phyloP scores from a whole-genome alignment of 148 eudicot species.

The Pharnaceum exiguum region DNA sequence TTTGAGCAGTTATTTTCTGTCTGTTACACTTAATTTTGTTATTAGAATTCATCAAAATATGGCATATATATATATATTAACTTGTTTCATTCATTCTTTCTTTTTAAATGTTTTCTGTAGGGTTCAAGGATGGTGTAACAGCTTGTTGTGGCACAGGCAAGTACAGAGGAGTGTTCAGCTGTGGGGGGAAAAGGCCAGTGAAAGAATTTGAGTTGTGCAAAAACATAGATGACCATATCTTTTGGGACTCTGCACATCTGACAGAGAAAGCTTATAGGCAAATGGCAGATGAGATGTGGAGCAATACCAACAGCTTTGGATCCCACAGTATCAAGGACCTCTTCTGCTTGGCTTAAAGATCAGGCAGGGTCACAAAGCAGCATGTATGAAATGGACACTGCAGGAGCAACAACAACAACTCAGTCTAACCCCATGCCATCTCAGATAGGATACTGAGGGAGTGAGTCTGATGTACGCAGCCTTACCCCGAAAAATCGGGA shows the following conservation, averaged over 20 bases:
- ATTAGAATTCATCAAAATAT: too few relatives aligned
- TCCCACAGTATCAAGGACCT: constrained; percentile 16
- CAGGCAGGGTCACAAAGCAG: not conserved
- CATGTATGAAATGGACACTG: too few relatives aligned
- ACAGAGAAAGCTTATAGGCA: constrained; percentile 24
- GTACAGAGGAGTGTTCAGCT: constrained; percentile 34
- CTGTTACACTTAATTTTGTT: too few relatives aligned
- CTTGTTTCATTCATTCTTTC: too few relatives aligned
- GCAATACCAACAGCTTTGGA: constrained; percentile 3
- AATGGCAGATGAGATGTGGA: constrained; percentile 28
- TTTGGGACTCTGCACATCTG: constrained; percentile 29
- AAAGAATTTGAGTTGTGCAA: constrained; percentile 27
- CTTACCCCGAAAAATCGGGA: too few relatives aligned
- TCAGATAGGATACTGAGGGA: too few relatives aligned
- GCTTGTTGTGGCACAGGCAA: constrained; percentile 54
- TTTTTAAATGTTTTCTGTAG: too few relatives aligned
- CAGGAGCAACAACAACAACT: too few relatives aligned
- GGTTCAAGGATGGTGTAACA: constrained; percentile 32
- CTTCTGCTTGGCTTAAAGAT: constrained; percentile 6
- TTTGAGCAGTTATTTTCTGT: too few relatives aligned
- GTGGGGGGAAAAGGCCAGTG: constrained; percentile 34
- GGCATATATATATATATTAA: too few relatives aligned
- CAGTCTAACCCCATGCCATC: too few relatives aligned
- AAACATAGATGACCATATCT: constrained; percentile 14
- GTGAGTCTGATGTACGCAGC: too few relatives aligned